Evolutionary conservation across 2,329 filamentous ascomycete species (phyloP), one percentile per base, ranked within the genome.

Genomic region (Nothopassalora personata): DNA sequence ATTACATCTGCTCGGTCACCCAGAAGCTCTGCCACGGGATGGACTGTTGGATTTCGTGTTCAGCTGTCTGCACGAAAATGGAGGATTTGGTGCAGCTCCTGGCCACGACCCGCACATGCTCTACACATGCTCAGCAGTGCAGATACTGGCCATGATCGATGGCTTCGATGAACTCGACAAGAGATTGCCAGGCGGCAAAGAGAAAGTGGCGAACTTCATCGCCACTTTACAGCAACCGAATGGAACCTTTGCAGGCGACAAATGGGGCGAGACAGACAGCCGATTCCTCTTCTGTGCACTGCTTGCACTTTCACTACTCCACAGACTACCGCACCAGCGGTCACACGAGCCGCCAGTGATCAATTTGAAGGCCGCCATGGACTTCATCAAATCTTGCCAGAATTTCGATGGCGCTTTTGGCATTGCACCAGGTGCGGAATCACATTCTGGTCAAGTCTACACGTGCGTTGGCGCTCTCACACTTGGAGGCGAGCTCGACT

Each of bases 361-460:
- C 62, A 83, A 99, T 70, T 82, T 97, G 5, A 80, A 88, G 59
- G 90, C 88, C 71, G 92, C 92, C 0, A 88, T 96, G 8, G 77
- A 83, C 5, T 86, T 97, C 71, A 81, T 99, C 59, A 83, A 86
- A 59, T 83, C 87, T 5, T 99, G 94, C 73, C 86, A 87, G 68
- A 99, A 99, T 74, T 90, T 96, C 66, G 94, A 99, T 73, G 94
- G 94, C 43, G 94, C 90, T 18, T 99, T 95, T 74, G 94, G 94
- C 15, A 87, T 92, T 46, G 85, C 84, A 46, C 94, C 94, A 1
- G 92, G 92, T 8, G 91, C 91, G 18, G 94, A 99, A 75, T 95
- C 92, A 28, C 94, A 99, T 74, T 87, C 93, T 0, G 94, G 92
- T 13, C 94, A 99, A 76, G 91, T 97, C 49, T 97, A 96, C 73